Percentiles rank a stretch among this genome's conserved stretches.
These are phyloP conservation scores for Xylaria grammica DNA, from an alignment of 495 filamentous ascomycete species.

Conservation along the genomic window DNA sequence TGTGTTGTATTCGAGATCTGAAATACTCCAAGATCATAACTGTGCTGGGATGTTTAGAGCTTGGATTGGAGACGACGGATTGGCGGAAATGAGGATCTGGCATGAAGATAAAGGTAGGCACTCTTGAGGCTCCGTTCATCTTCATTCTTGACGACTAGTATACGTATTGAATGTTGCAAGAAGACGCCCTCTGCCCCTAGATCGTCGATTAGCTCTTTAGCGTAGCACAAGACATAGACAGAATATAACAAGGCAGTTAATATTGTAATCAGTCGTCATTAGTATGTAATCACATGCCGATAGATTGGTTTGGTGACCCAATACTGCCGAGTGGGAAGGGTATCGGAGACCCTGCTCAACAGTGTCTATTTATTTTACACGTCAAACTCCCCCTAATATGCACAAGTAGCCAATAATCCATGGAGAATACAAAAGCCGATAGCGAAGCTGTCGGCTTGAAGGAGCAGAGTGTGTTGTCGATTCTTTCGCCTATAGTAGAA, in stretches of 20 bases:
- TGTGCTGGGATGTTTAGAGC: slow-evolving; percentile 90
- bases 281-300: slow-evolving; percentile 23
- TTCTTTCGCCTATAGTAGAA: neutral
- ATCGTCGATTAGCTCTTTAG: slow-evolving; percentile 13
- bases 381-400: slow-evolving; percentile 33
- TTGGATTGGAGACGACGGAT: slow-evolving; percentile 70
- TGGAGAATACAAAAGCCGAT: slow-evolving; percentile 43
- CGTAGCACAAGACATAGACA: slow-evolving; percentile 21
- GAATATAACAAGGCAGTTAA: slow-evolving; percentile 5
- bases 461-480: slow-evolving; percentile 45
- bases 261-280: slow-evolving; percentile 22
- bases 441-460: slow-evolving; percentile 32
- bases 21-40: slow-evolving; percentile 78
- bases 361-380: slow-evolving; percentile 34
- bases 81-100: slow-evolving; percentile 67
- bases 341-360: slow-evolving; percentile 21
- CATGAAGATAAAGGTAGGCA: slow-evolving; percentile 36
- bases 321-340: slow-evolving; percentile 3
- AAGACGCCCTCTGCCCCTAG: neutral
- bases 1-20: slow-evolving; percentile 45
- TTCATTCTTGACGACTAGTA: neutral
- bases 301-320: slow-evolving; percentile 16
- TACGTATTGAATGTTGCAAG: neutral
- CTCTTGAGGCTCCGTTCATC: neutral
- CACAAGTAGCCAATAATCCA: slow-evolving; percentile 25